Conservation (phyloP, 2,329 filamentous ascomycete species). For the Sporothrix luriei region DNA sequence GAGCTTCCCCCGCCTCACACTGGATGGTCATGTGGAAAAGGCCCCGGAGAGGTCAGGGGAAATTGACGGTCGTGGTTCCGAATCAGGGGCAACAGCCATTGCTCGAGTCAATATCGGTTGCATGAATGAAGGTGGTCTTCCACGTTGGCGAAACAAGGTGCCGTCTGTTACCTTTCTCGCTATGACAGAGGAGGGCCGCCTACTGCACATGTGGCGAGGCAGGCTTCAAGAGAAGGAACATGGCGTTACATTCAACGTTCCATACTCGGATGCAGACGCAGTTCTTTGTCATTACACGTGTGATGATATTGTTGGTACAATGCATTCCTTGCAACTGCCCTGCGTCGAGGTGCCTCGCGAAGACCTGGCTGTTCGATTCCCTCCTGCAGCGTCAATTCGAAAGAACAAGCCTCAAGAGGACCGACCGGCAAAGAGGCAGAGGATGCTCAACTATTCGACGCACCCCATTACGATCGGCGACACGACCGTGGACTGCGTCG, state of each 20-base stretch:
- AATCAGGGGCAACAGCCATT: constrained; percentile 40
- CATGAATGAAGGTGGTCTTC: constrained; percentile 64
- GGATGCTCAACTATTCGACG: background rate
- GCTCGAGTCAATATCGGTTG: constrained; percentile 68
- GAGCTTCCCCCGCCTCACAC: constrained; percentile 65
- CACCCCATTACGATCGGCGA: constrained; percentile 16
- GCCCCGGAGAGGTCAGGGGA: constrained; percentile 39
- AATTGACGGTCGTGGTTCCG: constrained; percentile 36
- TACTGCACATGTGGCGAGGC: constrained; percentile 68
- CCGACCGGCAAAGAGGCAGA: constrained; percentile 14
- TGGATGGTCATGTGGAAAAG: constrained; percentile 42
- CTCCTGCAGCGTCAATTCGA: background rate
- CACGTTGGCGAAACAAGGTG: constrained; percentile 63
- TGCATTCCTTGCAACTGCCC: constrained; percentile 41
- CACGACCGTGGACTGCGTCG: constrained; percentile 31
- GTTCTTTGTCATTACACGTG: constrained; percentile 75
- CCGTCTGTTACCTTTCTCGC: constrained; percentile 75
- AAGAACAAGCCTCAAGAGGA: no score
- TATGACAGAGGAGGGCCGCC: constrained; percentile 67
- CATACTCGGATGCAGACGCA: constrained; percentile 57
- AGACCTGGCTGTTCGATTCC: background rate
- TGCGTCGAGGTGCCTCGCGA: background rate
- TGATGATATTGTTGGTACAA: constrained; percentile 75
- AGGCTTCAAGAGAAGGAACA: constrained; percentile 62
- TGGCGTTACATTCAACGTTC: constrained; percentile 61